Evolutionary conservation across 768 basidiomycete species (phyloP).

Genomic region (Mycena albidolilacea): DNA sequence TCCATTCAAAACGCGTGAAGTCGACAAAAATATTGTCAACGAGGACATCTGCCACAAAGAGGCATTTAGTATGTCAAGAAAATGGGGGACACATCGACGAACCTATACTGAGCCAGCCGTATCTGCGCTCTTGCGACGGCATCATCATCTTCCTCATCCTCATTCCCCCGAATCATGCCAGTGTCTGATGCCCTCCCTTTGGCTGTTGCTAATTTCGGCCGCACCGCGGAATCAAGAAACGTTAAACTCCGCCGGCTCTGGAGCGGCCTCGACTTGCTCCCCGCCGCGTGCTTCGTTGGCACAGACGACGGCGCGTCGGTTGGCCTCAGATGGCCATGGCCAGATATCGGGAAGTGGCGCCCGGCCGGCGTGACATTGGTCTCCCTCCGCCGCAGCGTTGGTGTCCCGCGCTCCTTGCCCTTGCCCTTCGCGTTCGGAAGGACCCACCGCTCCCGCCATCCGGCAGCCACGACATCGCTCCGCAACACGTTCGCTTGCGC

Average conservation of each 20-base stretch:
- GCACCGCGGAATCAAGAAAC: slow-evolving; percentile 40
- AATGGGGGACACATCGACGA: neutral
- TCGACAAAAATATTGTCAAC: slow-evolving; percentile 12
- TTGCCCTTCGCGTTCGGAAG: slow-evolving; percentile 50
- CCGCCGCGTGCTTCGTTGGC: slow-evolving; percentile 12
- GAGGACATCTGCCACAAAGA: slow-evolving; percentile 12
- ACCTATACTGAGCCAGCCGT: slow-evolving; percentile 35
- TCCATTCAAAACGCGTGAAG: neutral
- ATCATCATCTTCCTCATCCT: slow-evolving; percentile 18
- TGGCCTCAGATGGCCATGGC: slow-evolving; percentile 36
- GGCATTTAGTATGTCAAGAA: neutral
- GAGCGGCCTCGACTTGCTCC: slow-evolving; percentile 33
- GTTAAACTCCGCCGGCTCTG: slow-evolving; percentile 45
- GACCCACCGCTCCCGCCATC: slow-evolving; percentile 72
- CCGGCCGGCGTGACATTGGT: slow-evolving; percentile 64
- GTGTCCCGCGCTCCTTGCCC: slow-evolving; percentile 53
- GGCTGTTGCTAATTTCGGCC: slow-evolving; percentile 5
- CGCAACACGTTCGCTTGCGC: slow-evolving; percentile 48
- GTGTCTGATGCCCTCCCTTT: slow-evolving; percentile 15
- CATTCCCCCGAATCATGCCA: neutral
- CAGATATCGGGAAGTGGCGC: slow-evolving; percentile 46
- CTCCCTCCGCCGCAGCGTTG: slow-evolving; percentile 56
- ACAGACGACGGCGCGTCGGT: slow-evolving; percentile 35
- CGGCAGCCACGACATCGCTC: slow-evolving; percentile 61
- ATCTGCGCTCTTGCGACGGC: slow-evolving; percentile 25